These are phyloP conservation scores for Schizosaccharomyces octosporus DNA, from an alignment of 805 yeast species.

Conservation along the genomic window DNA sequence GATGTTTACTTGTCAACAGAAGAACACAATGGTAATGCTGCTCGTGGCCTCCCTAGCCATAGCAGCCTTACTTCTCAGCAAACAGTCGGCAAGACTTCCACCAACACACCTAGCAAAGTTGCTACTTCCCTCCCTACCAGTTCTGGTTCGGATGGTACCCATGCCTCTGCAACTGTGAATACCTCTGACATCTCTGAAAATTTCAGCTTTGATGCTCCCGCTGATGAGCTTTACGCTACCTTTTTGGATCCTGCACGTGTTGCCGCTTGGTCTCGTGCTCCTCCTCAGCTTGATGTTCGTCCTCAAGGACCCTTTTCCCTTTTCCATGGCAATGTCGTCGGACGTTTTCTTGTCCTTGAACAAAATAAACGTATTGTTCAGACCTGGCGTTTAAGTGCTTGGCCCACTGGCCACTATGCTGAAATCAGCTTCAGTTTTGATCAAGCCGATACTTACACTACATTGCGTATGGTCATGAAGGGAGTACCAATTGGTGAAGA, in stretches of 20 bases:
- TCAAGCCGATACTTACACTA: conserved; percentile 69
- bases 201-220: conserved; percentile 64
- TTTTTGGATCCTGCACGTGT: conserved; percentile 54
- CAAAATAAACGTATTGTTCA: conserved; percentile 36
- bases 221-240: conserved; percentile 61
- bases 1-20: conserved; percentile 1
- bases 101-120: conserved; percentile 6
- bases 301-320: conserved; percentile 42
- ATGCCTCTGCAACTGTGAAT: conserved; percentile 27
- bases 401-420: conserved; percentile 74
- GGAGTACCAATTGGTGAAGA: conserved; percentile 91
- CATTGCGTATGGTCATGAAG: conserved; percentile 46
- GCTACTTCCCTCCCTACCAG: conserved; percentile 3
- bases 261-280: conserved; percentile 74
- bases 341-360: conserved; percentile 38
- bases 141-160: conserved; percentile 10
- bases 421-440: conserved; percentile 37
- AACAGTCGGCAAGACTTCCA: background rate
- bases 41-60: conserved; percentile 9
- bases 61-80: background rate
- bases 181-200: conserved; percentile 57
- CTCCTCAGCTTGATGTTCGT: conserved; percentile 29
- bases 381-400: conserved; percentile 68
- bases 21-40: conserved; percentile 2
- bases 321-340: conserved; percentile 72